Evolutionary conservation across 2,329 filamentous ascomycete genomes (phyloP).

Genomic region (Monosporascus sp.): DNA sequence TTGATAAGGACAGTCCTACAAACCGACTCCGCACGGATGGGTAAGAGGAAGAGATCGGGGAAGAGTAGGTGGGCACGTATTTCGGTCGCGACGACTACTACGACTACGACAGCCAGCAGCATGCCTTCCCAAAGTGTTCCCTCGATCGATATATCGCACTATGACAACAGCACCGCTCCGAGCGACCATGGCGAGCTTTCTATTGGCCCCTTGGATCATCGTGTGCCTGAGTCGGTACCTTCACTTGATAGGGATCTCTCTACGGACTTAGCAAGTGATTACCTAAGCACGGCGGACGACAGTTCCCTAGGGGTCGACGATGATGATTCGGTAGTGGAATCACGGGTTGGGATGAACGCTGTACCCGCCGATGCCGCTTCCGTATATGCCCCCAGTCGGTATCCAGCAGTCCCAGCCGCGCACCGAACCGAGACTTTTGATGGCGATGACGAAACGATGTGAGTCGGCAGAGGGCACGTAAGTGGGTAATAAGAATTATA

Average conservation of each 20-base stretch:
- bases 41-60: neutral
- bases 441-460: constrained; percentile 34
- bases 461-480: constrained; percentile 20
- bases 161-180: constrained; percentile 10
- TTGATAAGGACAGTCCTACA: neutral
- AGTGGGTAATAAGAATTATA: neutral
- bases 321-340: constrained; percentile 10
- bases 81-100: neutral
- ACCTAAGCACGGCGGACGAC: constrained; percentile 20
- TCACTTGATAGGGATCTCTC: constrained; percentile 21
- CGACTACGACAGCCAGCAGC: neutral
- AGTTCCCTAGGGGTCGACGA: constrained; percentile 16
- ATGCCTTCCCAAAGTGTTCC: neutral
- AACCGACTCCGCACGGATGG: neutral
- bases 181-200: constrained; percentile 6
- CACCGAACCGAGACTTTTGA: constrained; percentile 30
- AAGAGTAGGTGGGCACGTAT: neutral
- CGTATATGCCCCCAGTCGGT: constrained; percentile 36
- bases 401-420: constrained; percentile 29
- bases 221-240: constrained; percentile 14
- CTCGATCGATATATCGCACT: neutral
- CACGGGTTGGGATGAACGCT: constrained; percentile 15
- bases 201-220: constrained; percentile 14
- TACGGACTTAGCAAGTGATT: constrained; percentile 24
- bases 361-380: constrained; percentile 34